Conservation (phyloP, 345 rosid species). For the Gossypium stocksii region DNA sequence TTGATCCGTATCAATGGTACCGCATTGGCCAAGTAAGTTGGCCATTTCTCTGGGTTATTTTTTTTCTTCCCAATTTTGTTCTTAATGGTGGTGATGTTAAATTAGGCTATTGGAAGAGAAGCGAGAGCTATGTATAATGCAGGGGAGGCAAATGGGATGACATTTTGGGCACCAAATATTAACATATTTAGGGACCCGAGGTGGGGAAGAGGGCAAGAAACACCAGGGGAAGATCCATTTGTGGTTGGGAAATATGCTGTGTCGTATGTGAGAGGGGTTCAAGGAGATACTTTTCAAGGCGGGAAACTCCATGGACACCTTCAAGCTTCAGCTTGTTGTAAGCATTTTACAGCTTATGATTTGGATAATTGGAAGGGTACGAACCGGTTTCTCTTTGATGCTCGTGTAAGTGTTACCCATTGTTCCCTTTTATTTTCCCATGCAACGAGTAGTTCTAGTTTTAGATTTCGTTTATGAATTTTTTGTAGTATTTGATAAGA, state of each 20-base stretch:
- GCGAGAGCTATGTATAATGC: constrained; percentile 65
- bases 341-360: constrained; percentile 92
- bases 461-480: neutral
- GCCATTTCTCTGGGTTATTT: neutral
- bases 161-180: constrained; percentile 81
- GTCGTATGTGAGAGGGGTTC: constrained; percentile 74
- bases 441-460: constrained; percentile 15
- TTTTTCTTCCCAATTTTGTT: neutral
- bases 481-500: neutral
- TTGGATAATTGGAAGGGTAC: constrained; percentile 77
- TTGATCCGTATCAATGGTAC: constrained; percentile 66
- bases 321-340: constrained; percentile 80
- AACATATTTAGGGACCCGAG: constrained; percentile 85
- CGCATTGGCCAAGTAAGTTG: constrained; percentile 71
- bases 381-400: constrained; percentile 70
- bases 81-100: neutral
- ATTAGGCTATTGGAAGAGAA: constrained; percentile 55
- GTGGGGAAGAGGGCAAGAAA: constrained; percentile 93
- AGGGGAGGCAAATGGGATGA: constrained; percentile 66
- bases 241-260: constrained; percentile 58
- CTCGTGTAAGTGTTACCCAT: constrained; percentile 42
- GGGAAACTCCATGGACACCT: constrained; percentile 41
- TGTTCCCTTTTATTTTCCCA: neutral
- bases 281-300: constrained; percentile 51
- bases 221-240: constrained; percentile 84